Conservation (phyloP, 805 yeast genomes). For the Kluyveromyces dobzhanskii region DNA sequence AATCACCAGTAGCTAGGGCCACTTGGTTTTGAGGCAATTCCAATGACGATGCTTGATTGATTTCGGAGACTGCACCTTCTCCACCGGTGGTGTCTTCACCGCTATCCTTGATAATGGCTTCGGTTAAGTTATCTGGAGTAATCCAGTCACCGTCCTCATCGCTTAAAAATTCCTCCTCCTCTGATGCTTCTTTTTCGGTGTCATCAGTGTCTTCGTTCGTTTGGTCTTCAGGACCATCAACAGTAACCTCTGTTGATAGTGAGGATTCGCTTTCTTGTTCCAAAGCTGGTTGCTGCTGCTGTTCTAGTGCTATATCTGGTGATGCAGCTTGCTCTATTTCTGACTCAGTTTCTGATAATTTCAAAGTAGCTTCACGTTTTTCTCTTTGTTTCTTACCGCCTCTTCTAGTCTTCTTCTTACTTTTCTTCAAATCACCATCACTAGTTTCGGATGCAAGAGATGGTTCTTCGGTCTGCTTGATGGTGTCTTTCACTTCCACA, state of each 20-base stretch:
- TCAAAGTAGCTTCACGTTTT: slow-evolving; percentile 38
- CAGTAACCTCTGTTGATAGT: too few species aligned
- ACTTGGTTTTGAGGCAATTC: slow-evolving; percentile 43
- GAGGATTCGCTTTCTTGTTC: slow-evolving; percentile 27
- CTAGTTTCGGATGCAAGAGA: slow-evolving; percentile 8
- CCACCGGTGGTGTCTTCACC: slow-evolving; percentile 45
- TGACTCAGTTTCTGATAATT: background rate
- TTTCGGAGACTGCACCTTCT: slow-evolving; percentile 19
- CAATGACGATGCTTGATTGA: slow-evolving; percentile 24
- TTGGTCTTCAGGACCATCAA: slow-evolving; percentile 6
- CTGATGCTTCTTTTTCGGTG: slow-evolving; percentile 9
- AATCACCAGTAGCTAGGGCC: slow-evolving; percentile 91
- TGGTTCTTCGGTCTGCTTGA: slow-evolving; percentile 2
- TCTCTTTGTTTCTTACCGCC: slow-evolving; percentile 60
- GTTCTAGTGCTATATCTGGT: background rate
- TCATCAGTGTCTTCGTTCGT: slow-evolving; percentile 24
- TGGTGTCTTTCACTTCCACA: background rate
- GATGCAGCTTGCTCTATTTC: too few species aligned
- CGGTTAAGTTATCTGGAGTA: slow-evolving; percentile 74
- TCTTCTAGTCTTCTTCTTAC: slow-evolving; percentile 45
- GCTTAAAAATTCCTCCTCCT: slow-evolving; percentile 36
- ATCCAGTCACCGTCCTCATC: slow-evolving; percentile 92
- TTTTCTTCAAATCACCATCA: slow-evolving; percentile 10
- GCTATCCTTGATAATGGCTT: slow-evolving; percentile 59
- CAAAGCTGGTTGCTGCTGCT: slow-evolving; percentile 4